Base-by-base conservation (phyloP, 164 flowering plant genomes). In the Stephania japonica region DNA sequence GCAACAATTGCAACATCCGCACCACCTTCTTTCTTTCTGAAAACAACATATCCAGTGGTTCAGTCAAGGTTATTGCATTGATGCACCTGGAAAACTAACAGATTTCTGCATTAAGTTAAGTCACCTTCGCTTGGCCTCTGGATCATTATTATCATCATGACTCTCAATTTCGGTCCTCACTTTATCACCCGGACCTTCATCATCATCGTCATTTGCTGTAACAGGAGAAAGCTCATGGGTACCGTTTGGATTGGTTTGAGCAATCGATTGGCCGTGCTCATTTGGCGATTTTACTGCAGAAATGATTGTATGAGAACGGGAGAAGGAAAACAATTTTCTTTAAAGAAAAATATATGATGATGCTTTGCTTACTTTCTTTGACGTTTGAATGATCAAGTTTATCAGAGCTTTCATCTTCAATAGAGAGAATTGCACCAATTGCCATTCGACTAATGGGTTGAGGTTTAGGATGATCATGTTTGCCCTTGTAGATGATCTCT, bases 391-490 rank as follows among this genome's bases (percentile, higher is more conserved):
- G 68, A 32, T 77, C 74, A 68, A 44, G 63, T 73, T 75, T 85
- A 21, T 85, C 90, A 71, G 83, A 44, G 77, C 80, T 77, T 70
- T 91, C 96, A 72, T 88, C 97, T 71, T 85, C 89, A 70, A 81
- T 71, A 27, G 91, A 61, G 76, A 86, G 67, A 72, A 82, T 78
- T 61, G 79, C 65, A 71, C 92, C 90, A 61, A 41, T 42, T 32
- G 73, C 73, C 73, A 71, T 71, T n/a, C 67, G 73, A 38, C 47
- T 71, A 70, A 80, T 80, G 47, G 91, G 86, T 77, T 83, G 90
- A 75, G 97, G 97, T 82, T 90, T 91, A 16, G 93, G 93, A 79
- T 91, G 97, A 81, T 90, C 90, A 83, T 91, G 96, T 49, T 84
- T 80, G 53, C 95, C 95, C 78, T 86, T 90, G 70, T 90, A 90